Conservation (phyloP, 1,284 basidiomycete species). For the Apiotrichum brassicae region DNA sequence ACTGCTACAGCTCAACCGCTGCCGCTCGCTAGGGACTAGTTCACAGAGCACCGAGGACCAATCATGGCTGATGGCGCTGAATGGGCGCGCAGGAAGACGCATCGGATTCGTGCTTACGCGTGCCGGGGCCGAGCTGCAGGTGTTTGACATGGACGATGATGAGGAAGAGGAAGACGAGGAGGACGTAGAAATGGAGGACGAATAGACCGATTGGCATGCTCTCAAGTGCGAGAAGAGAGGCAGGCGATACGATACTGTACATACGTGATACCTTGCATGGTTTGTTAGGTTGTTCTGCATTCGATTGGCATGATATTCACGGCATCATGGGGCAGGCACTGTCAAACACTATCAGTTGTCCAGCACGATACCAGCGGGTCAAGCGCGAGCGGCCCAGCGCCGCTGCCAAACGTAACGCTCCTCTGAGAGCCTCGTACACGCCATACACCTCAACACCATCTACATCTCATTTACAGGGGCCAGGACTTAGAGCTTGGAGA, state of each 20-base stretch:
- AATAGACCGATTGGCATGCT: too few relatives aligned
- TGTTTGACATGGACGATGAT: constrained; percentile 36
- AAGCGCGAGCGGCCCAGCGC: too few relatives aligned
- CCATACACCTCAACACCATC: background rate
- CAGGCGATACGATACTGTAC: too few relatives aligned
- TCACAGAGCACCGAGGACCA: background rate
- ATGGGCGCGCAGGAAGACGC: constrained; percentile 31
- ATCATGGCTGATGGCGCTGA: constrained; percentile 28
- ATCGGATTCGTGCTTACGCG: constrained; percentile 29
- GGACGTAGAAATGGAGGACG: constrained; percentile 13
- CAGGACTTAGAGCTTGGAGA: constrained; percentile 8
- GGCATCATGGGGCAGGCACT: too few relatives aligned
- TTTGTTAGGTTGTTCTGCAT: too few relatives aligned
- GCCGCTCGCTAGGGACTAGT: constrained; percentile 10
- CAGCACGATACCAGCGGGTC: too few relatives aligned
- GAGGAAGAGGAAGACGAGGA: constrained; percentile 32
- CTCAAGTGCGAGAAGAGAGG: too few relatives aligned
- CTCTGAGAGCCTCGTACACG: too few relatives aligned
- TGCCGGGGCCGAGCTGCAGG: constrained; percentile 26
- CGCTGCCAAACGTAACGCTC: too few relatives aligned
- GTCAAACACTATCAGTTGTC: too few relatives aligned
- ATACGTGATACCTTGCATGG: too few relatives aligned
- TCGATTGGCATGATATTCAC: too few relatives aligned
- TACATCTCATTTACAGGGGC: background rate
- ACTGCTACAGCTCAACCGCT: constrained; percentile 10